Conservation (phyloP, 208 protist species). For the Acanthamoeba healyi region DNA sequence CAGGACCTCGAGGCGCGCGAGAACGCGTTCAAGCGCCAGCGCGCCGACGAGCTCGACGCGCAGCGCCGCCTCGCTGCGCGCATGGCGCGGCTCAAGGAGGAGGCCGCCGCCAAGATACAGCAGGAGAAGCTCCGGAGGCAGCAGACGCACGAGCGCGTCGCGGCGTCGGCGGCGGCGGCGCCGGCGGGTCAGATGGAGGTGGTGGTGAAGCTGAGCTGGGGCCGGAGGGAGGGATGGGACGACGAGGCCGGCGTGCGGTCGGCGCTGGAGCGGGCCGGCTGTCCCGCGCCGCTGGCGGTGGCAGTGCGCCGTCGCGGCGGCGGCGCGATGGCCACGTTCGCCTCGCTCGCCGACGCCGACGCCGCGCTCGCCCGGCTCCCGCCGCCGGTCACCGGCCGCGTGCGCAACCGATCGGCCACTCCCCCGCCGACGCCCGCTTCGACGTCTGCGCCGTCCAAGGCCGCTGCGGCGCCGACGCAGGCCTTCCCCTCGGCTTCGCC, state of each 20-base stretch:
- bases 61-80: constrained; percentile 20
- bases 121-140: constrained; percentile 19
- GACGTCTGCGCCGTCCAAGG: neutral
- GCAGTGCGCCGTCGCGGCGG: constrained; percentile 5
- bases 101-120: constrained; percentile 3
- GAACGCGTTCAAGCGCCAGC: constrained; percentile 34
- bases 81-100: constrained; percentile 31
- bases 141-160: neutral
- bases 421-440: neutral
- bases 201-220: constrained; percentile 3
- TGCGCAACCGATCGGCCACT: neutral
- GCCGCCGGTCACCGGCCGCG: constrained; percentile 13
- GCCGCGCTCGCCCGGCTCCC: constrained; percentile 19
- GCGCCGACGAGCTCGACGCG: neutral
- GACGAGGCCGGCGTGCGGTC: neutral
- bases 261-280: constrained; percentile 16
- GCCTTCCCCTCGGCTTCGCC: neutral
- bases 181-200: neutral
- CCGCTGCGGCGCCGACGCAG: neutral
- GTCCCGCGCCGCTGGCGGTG: neutral
- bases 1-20: constrained; percentile 23
- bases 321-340: constrained; percentile 44
- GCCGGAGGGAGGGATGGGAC: constrained; percentile 18
- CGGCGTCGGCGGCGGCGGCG: neutral
- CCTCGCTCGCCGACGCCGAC: constrained; percentile 3